A percentile compares a stretch with the other conserved stretches of the same genome.
Conservation (phyloP, 192 early-diverging fungal genomes). For the Coemansia sp. region DNA sequence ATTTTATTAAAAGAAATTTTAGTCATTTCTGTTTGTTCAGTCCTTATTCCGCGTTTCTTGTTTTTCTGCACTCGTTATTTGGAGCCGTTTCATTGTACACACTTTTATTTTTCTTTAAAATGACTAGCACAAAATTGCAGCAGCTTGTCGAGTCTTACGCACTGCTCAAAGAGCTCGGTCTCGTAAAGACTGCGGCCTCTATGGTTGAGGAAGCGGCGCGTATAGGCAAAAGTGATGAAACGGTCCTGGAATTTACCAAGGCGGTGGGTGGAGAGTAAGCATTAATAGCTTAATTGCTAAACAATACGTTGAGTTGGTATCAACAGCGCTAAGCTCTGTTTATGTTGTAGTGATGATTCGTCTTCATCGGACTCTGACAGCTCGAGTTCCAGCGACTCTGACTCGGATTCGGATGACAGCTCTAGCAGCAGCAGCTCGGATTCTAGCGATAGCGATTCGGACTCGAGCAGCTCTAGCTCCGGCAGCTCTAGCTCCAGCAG, state of each 20-base stretch:
- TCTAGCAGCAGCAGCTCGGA: neutral
- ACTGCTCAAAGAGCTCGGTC: slow-evolving; percentile 24
- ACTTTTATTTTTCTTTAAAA: slow-evolving; percentile 4
- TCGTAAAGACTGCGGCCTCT: slow-evolving; percentile 22
- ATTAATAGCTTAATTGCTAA: slow-evolving; percentile 4
- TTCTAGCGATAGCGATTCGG: slow-evolving; percentile 12
- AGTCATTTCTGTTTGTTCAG: neutral
- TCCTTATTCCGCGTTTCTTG: neutral
- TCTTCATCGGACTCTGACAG: neutral
- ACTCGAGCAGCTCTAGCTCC: slow-evolving; percentile 10
- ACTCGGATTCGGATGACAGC: slow-evolving; percentile 5
- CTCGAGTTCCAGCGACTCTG: slow-evolving; percentile 6
- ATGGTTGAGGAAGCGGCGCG: slow-evolving; percentile 25
- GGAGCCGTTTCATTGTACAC: neutral
- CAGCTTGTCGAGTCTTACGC: slow-evolving; percentile 24
- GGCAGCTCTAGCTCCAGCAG: neutral
- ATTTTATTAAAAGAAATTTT: slow-evolving; percentile 9
- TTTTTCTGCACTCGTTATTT: neutral
- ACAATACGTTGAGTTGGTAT: neutral
- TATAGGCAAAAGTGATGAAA: slow-evolving; percentile 8
- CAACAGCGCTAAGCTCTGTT: neutral
- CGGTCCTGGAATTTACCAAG: slow-evolving; percentile 12
- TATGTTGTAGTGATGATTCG: neutral
- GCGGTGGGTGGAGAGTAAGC: neutral
- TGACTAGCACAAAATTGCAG: slow-evolving; percentile 15